Base-by-base conservation (phyloP, 768 basidiomycete species). In the Suillus placidus region DNA sequence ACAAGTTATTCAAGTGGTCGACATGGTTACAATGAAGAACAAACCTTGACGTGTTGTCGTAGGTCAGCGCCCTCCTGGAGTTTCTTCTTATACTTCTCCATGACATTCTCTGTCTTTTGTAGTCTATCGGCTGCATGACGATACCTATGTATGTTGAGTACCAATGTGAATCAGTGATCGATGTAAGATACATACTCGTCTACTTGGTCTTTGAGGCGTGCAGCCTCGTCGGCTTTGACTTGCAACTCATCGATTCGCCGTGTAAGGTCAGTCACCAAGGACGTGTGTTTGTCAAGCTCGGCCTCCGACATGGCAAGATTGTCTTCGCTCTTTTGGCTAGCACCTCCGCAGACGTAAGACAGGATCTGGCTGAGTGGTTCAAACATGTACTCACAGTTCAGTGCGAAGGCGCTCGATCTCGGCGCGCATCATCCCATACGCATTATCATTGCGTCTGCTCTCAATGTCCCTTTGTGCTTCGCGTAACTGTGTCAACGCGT, bases 71-170 rank as follows among this genome's bases (percentile, higher is more conserved):
- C 88, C 75, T 98, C 97, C 71, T 98, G 97, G 1, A 99, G 84
- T 79, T 99, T 99, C 84, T 94, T 96, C 81, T 96, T 97, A 78
- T 98, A 96, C 77, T 99, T 99, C 78, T 98, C 95, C 86, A 97
- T 93, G 35, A 97, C 95, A 72, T 96, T 96, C 79, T 99, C 97
- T 1, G 90, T 92, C 82, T 98, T 99, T 71, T 93, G 90, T 49
- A 95, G 81, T 69, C 89, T 93, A 71, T 98, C 97, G 4, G 93
- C 92, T 6, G 94, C 91, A 79, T 98, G 95, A 6, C 91, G 90
- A 72, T 94, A 94, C 73, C 95, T 97, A 66, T 42, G 18, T 34
- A 49, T 43, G 40, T 52, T 45, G 64, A 60, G 30, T 20, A 30
- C 6, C 20, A 20, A 30, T 0, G 12, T 30, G 12, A 4, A 65